Percentiles rank a stretch among this genome's conserved stretches.
Conservation (phyloP, 1,284 basidiomycete species). For the Fomes fomentarius region DNA sequence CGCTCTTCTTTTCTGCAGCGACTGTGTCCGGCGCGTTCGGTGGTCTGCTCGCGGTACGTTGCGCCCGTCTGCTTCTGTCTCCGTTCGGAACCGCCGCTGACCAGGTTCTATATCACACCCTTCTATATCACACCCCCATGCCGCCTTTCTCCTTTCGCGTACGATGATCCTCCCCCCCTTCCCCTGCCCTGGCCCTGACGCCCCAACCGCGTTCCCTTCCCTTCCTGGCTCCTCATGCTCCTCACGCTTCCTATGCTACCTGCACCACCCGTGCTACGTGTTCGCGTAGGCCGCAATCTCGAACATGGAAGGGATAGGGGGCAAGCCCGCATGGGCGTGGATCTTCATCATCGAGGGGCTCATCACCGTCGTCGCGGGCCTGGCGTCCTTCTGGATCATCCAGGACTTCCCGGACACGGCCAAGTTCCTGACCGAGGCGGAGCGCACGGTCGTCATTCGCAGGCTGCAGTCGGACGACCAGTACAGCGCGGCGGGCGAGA, state of each 20-base stretch:
- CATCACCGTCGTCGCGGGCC: slow-evolving; percentile 66
- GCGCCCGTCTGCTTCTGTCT: not conserved
- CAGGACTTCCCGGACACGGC: slow-evolving; percentile 84
- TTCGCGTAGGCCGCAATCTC: slow-evolving; percentile 59
- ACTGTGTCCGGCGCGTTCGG: slow-evolving; percentile 76
- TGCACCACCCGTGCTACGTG: no score
- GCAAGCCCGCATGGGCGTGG: slow-evolving; percentile 67
- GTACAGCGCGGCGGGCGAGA: slow-evolving; percentile 74
- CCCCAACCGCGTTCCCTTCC: no score
- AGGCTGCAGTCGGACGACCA: slow-evolving; percentile 73
- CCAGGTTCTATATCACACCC: no score
- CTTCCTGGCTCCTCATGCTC: no score
- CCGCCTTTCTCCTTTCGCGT: not conserved
- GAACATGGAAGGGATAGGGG: slow-evolving; percentile 68
- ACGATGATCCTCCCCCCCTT: not conserved
- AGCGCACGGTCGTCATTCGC: slow-evolving; percentile 68
- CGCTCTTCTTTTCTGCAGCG: slow-evolving; percentile 77
- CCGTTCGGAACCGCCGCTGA: slow-evolving; percentile 8
- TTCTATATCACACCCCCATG: no score
- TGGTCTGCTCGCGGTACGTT: slow-evolving; percentile 62
- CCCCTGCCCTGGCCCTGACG: no score
- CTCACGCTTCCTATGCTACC: no score
- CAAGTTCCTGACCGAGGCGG: slow-evolving; percentile 71
- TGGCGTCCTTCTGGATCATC: slow-evolving; percentile 74
- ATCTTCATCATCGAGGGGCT: slow-evolving; percentile 76